A percentile compares a stretch with the other conserved stretches of the same genome.
phyloP scores from a whole-genome alignment of 2,329 filamentous ascomycete genomes.

The Pestalotiopsis sp. region DNA sequence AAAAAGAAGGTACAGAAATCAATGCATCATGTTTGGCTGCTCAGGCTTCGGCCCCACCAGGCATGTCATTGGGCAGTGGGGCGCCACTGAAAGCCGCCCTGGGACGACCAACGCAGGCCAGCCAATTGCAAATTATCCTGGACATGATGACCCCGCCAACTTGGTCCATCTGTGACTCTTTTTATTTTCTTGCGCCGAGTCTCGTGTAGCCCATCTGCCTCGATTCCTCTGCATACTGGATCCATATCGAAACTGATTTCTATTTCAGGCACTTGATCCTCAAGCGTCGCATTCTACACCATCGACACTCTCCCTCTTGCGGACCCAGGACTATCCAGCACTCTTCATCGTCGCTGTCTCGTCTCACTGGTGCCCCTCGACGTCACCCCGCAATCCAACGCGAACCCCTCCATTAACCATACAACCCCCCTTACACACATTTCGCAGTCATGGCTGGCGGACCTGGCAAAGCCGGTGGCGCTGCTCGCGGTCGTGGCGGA shows the following conservation, averaged over 20 bases:
- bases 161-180: conserved; percentile 7
- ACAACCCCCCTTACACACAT: not conserved
- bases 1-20: not conserved
- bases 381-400: conserved; percentile 16
- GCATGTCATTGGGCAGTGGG: not conserved
- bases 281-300: not conserved
- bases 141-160: not conserved
- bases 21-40: not conserved
- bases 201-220: conserved; percentile 1
- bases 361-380: conserved; percentile 14
- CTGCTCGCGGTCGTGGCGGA: conserved; percentile 79
- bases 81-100: not conserved
- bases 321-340: not conserved
- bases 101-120: not conserved
- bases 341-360: not conserved
- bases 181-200: conserved; percentile 1
- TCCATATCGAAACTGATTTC: not conserved
- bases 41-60: not conserved
- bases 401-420: conserved; percentile 11
- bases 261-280: not conserved
- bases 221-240: not conserved
- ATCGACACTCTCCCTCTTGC: not conserved
- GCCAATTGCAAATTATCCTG: conserved; percentile 9
- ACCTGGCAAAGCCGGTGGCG: conserved; percentile 41
- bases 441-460: conserved; percentile 43